Evolutionary conservation across 768 basidiomycete genomes (phyloP).

Genomic region (Russula abietina): DNA sequence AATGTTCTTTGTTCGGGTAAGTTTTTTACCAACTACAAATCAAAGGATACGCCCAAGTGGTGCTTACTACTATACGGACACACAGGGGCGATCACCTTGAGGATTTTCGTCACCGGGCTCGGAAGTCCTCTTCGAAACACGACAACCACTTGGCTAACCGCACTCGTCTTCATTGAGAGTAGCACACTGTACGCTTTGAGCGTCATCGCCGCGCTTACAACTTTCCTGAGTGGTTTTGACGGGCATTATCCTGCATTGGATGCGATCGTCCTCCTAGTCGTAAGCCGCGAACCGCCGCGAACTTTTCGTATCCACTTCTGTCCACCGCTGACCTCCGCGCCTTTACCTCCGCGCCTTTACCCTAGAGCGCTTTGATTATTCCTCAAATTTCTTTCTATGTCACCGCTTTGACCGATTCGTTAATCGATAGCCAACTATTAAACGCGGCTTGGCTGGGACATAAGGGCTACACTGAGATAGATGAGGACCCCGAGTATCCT

Average conservation of each 20-base stretch:
- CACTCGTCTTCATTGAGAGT: conserved; percentile 5
- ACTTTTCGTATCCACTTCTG: neutral
- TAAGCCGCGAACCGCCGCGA: neutral
- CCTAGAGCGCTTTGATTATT: conserved; percentile 6
- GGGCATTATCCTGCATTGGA: neutral
- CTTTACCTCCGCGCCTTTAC: neutral
- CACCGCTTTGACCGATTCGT: neutral
- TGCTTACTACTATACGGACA: too few relatives aligned
- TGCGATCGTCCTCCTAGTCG: conserved; percentile 5
- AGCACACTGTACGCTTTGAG: conserved; percentile 4
- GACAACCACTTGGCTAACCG: neutral
- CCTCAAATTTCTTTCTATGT: conserved; percentile 11
- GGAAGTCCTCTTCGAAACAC: neutral
- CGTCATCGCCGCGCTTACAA: neutral
- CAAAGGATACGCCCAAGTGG: neutral
- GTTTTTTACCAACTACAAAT: too few relatives aligned
- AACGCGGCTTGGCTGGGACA: neutral
- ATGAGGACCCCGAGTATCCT: neutral
- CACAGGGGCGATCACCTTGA: conserved; percentile 12
- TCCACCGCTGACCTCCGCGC: neutral
- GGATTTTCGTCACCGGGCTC: too few relatives aligned
- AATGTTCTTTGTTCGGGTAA: conserved; percentile 8
- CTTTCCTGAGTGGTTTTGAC: too few relatives aligned
- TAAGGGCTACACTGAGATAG: neutral
- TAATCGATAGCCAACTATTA: neutral